Conservation (phyloP, 2,329 filamentous ascomycete species). For the Chaetomium sp. region DNA sequence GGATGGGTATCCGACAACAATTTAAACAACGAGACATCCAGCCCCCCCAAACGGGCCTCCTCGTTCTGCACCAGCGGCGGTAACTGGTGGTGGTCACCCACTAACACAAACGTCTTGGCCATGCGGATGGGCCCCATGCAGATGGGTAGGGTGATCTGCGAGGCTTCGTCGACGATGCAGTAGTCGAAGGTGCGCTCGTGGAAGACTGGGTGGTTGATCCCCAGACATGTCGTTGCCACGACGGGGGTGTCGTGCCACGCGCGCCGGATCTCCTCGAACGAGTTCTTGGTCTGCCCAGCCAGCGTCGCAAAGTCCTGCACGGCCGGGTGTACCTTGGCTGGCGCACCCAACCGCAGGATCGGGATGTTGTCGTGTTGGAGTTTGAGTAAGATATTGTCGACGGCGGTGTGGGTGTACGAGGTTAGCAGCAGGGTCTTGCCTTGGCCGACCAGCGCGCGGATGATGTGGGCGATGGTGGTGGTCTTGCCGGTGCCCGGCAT, state of each 20-base stretch:
- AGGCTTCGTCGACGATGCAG: conserved; percentile 97
- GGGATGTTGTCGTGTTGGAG: conserved; percentile 71
- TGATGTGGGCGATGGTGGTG: conserved; percentile 96
- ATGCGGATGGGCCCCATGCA: conserved; percentile 91
- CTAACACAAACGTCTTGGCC: conserved; percentile 86
- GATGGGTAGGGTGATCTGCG: conserved; percentile 92
- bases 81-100: conserved; percentile 94
- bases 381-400: conserved; percentile 96
- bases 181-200: conserved; percentile 89
- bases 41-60: conserved; percentile 73
- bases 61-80: conserved; percentile 92
- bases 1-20: conserved; percentile 85
- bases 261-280: conserved; percentile 74
- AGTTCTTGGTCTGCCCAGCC: conserved; percentile 64
- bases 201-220: conserved; percentile 84
- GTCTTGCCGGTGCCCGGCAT: conserved; percentile 99
- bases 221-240: conserved; percentile 90
- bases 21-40: conserved; percentile 93
- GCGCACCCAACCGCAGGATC: conserved; percentile 77
- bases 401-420: conserved; percentile 94
- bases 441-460: conserved; percentile 78
- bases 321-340: conserved; percentile 80
- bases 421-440: conserved; percentile 90
- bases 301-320: conserved; percentile 80
- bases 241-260: conserved; percentile 82